These are phyloP conservation scores for Gnaphalium uliginosum DNA, from an alignment of 129 eudicot genomes.

Conservation along the genomic window DNA sequence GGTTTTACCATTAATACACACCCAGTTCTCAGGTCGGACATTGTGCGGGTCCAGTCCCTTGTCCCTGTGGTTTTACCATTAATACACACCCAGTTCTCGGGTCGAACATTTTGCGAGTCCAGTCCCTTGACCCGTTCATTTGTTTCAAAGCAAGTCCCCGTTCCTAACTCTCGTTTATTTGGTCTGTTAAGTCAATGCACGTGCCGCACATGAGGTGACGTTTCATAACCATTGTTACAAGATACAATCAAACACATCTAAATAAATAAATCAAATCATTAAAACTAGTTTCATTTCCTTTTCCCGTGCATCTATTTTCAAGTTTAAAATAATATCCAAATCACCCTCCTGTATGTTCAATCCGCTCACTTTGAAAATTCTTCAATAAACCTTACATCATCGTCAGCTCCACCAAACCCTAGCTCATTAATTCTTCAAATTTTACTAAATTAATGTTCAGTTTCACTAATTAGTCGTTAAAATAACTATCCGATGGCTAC, in stretches of 20 bases:
- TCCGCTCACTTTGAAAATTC: slow-evolving; percentile 32
- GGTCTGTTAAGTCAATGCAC: no score
- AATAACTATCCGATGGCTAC: slow-evolving; percentile 60
- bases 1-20: no score
- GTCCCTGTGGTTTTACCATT: no score
- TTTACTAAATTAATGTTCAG: neutral
- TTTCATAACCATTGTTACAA: neutral
- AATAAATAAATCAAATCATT: neutral
- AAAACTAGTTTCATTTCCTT: neutral
- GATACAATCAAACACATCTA: neutral
- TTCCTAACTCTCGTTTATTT: no score
- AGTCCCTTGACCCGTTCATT: no score
- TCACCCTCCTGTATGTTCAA: slow-evolving; percentile 24
- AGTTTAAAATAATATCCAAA: slow-evolving; percentile 13
- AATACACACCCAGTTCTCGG: no score
- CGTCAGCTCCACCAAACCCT: slow-evolving; percentile 16
- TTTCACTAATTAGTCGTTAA: neutral
- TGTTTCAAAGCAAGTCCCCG: no score
- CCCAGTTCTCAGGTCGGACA: no score
- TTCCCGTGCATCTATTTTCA: slow-evolving; percentile 16
- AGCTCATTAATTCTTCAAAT: slow-evolving; percentile 2
- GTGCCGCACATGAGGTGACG: no score
- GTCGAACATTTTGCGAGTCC: no score
- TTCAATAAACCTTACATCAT: slow-evolving; percentile 6
- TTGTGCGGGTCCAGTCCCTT: no score